These are phyloP conservation scores for Hirsutella rhossiliensis DNA, from an alignment of 2,329 filamentous ascomycete species.

Conservation along the genomic window DNA sequence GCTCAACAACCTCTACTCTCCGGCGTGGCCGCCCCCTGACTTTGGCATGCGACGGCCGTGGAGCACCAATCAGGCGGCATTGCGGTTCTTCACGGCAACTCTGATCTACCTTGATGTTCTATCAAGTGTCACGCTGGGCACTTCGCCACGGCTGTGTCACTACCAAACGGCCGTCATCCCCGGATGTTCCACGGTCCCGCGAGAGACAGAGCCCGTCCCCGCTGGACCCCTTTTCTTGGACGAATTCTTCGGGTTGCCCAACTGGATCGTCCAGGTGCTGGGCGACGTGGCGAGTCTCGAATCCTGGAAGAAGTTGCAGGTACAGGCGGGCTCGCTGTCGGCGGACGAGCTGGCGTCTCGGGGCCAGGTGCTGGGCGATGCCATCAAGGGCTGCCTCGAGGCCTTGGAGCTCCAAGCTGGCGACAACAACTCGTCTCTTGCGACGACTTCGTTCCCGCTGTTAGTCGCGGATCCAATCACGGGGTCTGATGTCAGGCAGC, in stretches of 20 bases:
- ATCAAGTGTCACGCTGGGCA: slow-evolving; percentile 32
- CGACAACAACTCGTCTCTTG: neutral
- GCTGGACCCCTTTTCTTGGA: slow-evolving; percentile 29
- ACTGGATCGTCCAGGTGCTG: slow-evolving; percentile 44
- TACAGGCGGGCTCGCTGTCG: slow-evolving; percentile 29
- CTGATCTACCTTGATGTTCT: slow-evolving; percentile 38
- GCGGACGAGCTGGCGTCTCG: slow-evolving; percentile 31
- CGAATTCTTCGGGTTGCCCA: slow-evolving; percentile 41
- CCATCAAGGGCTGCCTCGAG: slow-evolving; percentile 20
- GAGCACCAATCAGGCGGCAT: slow-evolving; percentile 32
- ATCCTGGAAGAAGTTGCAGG: slow-evolving; percentile 40
- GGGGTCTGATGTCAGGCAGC: slow-evolving; percentile 10
- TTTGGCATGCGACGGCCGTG: slow-evolving; percentile 23
- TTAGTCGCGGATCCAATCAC: slow-evolving; percentile 8
- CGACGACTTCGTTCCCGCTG: neutral
- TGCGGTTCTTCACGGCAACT: slow-evolving; percentile 33
- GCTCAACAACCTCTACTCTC: slow-evolving; percentile 17
- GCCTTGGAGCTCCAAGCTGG: slow-evolving; percentile 13
- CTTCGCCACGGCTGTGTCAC: slow-evolving; percentile 26
- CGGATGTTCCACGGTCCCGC: slow-evolving; percentile 10
- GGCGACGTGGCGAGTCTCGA: slow-evolving; percentile 40
- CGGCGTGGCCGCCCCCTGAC: slow-evolving; percentile 21
- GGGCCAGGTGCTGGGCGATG: slow-evolving; percentile 26
- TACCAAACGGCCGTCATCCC: slow-evolving; percentile 29
- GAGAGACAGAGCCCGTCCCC: slow-evolving; percentile 8